Evolutionary conservation across 208 protist species (phyloP).

Genomic region (Phytomonas serpens): DNA sequence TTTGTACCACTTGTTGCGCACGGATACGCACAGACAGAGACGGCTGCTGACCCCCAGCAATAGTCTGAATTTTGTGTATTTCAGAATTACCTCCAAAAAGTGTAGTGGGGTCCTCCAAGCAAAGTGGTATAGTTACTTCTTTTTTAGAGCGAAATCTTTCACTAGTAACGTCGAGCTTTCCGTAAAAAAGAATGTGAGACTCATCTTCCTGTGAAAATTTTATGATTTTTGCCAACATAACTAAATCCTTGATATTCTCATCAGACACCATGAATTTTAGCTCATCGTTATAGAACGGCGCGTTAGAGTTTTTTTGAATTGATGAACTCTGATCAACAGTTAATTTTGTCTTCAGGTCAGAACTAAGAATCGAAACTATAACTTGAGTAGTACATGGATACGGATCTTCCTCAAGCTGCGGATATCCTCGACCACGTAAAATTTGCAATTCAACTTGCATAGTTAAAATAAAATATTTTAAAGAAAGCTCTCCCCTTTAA

Average conservation of each 20-base stretch:
- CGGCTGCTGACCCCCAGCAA: not conserved
- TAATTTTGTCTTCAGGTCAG: conserved; percentile 12
- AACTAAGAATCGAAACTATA: conserved; percentile 15
- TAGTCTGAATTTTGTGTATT: not conserved
- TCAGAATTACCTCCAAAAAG: not conserved
- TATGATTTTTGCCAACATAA: conserved; percentile 26
- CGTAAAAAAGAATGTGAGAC: conserved; percentile 30
- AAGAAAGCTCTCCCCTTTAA: not conserved
- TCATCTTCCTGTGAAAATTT: conserved; percentile 22
- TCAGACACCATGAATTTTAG: conserved; percentile 23
- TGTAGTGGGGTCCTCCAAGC: not conserved
- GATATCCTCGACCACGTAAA: conserved; percentile 39
- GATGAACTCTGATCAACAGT: conserved; percentile 19
- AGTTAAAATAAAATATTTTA: not conserved
- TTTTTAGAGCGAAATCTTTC: conserved; percentile 15
- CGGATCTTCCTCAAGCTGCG: conserved; percentile 54
- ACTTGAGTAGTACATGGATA: conserved; percentile 43
- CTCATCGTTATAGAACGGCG: conserved; percentile 48
- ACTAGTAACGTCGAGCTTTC: conserved; percentile 15
- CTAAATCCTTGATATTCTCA: conserved; percentile 10
- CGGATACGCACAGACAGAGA: not conserved
- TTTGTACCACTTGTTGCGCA: not conserved
- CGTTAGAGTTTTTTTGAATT: conserved; percentile 43
- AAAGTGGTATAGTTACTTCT: conserved; percentile 32
- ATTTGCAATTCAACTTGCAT: conserved; percentile 29